phyloP scores from a whole-genome alignment of 225 moss, liverwort and hornwort species.

The Climacium dendroides region DNA sequence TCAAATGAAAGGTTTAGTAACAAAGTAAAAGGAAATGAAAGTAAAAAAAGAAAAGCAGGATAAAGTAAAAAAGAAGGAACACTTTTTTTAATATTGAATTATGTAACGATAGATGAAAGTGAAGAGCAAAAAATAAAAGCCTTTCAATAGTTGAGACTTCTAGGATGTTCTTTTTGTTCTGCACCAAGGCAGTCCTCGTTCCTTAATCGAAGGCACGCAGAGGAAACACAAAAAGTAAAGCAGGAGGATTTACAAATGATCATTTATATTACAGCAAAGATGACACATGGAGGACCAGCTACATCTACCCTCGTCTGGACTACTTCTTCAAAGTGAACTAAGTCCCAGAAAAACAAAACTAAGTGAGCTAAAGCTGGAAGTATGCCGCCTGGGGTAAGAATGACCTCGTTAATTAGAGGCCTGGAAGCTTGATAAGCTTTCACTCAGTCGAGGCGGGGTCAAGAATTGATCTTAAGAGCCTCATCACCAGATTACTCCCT shows the following conservation, averaged over 20 bases:
- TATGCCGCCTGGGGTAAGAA: not conserved
- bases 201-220: not conserved
- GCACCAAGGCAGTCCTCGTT: not conserved
- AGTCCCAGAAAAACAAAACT: not conserved
- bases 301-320: not conserved
- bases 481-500: not conserved
- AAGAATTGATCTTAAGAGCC: not conserved
- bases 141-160: no score
- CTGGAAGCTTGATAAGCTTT: not conserved
- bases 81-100: no score
- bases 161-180: no score
- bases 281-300: not conserved
- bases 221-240: not conserved
- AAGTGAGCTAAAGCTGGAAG: not conserved
- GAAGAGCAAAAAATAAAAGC: not conserved
- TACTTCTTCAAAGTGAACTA: not conserved
- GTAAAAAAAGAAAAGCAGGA: no score
- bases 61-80: no score
- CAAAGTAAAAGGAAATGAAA: no score
- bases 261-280: slow-evolving; percentile 21
- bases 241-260: slow-evolving; percentile 14
- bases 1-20: no score
- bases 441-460: not conserved
- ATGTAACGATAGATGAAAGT: no score
- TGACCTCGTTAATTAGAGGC: not conserved